Conservation (phyloP, 257 asterid species). For the Solanum tacnaense region DNA sequence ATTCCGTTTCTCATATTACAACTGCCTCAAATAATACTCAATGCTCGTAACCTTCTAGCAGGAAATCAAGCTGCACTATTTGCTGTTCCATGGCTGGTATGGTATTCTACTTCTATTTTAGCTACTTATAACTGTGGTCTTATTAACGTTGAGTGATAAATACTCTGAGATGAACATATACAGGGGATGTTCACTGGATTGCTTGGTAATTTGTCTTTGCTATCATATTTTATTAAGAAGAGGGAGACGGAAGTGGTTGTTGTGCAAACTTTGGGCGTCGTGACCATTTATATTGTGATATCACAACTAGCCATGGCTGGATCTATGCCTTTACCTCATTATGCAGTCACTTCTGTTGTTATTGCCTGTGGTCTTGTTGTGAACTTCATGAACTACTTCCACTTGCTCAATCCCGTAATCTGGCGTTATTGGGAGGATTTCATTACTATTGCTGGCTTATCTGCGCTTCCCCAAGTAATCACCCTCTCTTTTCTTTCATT, state of each 20-base stretch:
- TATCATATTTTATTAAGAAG: conserved; percentile 84
- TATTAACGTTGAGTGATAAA: not conserved
- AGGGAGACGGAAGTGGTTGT: conserved; percentile 75
- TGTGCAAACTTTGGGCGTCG: conserved; percentile 81
- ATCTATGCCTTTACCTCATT: conserved; percentile 97
- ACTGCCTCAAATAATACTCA: conserved; percentile 89
- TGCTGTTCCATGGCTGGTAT: conserved; percentile 99
- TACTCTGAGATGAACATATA: not conserved
- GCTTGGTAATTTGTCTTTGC: conserved; percentile 83
- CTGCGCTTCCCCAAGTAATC: conserved; percentile 81
- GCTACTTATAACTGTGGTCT: not conserved
- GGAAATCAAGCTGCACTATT: conserved; percentile 72
- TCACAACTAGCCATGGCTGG: conserved; percentile 85
- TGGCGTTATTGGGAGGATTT: conserved; percentile 95
- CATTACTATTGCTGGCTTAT: conserved; percentile 71
- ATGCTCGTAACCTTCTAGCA: conserved; percentile 74
- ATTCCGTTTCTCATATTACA: conserved; percentile 83
- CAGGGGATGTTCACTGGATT: conserved; percentile 98
- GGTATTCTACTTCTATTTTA: not conserved
- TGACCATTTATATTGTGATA: conserved; percentile 69
- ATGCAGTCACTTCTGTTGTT: conserved; percentile 53
- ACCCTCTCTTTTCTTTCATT: not conserved
- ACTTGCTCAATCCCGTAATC: conserved; percentile 49
- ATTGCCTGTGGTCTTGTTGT: conserved; percentile 70
- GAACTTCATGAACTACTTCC: conserved; percentile 59